Conservation (phyloP, 768 basidiomycete genomes). For the Lanmaoa pseudosensibilis region DNA sequence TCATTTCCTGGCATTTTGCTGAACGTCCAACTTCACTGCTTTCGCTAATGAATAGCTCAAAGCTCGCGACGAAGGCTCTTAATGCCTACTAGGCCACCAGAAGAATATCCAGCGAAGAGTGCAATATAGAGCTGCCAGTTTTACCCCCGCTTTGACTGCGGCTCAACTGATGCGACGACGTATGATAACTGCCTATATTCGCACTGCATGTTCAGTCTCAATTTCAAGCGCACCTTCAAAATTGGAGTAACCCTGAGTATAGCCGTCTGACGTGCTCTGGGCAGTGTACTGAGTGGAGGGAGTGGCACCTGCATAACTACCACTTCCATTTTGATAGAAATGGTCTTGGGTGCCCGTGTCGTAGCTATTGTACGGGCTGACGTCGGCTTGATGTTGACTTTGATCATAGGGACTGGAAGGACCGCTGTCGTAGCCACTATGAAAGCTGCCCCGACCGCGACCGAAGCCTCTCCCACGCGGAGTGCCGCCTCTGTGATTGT, state of each 20-base stretch:
- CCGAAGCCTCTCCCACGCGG: constrained; percentile 48
- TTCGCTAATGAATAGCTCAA: constrained; percentile 49
- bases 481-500: constrained; percentile 60
- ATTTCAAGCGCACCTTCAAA: constrained; percentile 85
- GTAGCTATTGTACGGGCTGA: constrained; percentile 71
- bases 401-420: constrained; percentile 65
- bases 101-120: constrained; percentile 23
- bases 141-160: constrained; percentile 53
- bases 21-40: constrained; percentile 41
- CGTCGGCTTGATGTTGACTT: constrained; percentile 58
- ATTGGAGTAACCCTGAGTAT: constrained; percentile 60
- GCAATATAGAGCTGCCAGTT: constrained; percentile 37
- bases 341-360: constrained; percentile 54
- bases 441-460: constrained; percentile 56
- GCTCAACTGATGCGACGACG: constrained; percentile 37
- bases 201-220: constrained; percentile 54
- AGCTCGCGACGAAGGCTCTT: constrained; percentile 43
- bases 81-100: constrained; percentile 28
- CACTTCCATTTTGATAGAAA: constrained; percentile 72
- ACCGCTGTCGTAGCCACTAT: constrained; percentile 55
- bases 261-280: constrained; percentile 46
- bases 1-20: constrained; percentile 31
- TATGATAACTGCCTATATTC: constrained; percentile 41
- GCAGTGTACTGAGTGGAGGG: constrained; percentile 53
- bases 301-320: constrained; percentile 51